Base-by-base conservation (phyloP, 2,329 filamentous ascomycete species). In the Chaetomiaceae sp. region DNA sequence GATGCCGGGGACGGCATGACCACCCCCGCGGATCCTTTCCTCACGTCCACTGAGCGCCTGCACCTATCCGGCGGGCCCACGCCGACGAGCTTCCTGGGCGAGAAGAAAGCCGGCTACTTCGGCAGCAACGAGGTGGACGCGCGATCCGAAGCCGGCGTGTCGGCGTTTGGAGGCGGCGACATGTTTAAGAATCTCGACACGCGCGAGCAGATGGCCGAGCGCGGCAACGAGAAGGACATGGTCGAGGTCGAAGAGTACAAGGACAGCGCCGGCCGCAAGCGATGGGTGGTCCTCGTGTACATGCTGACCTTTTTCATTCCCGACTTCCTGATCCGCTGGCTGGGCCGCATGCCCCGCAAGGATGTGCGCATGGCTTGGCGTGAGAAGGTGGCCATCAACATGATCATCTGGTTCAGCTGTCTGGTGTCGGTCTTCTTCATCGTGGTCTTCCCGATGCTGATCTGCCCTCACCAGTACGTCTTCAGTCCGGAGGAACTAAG, bases 151-250 rank as follows among this genome's bases (percentile, higher is more conserved):
- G 91, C 92, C 7, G 92, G 91, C 4, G 86, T 79, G 2, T 96
- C 92, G n/a, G 90, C 89, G 5, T 86, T 96, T 65, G 87, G 91
- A 42, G 87, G 81, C 47, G 91, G 93, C 7, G 93, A 99, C 66
- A 96, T 99, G 92, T 99, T 99, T 77, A 89, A 90, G 64, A 96
- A 96, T 62, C 77, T 97, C 7, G 92, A 97, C 60, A 96, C 92
- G 6, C 82, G 89, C 56, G 87, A 95, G 66, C 88, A 96, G 65
- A 89, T 99, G 81, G 89, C 92, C 0, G 92, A 97, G 70, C 92
- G 95, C 59, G 89, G 89, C 55, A 95, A 96, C 58, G 89, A 95
- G 59, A 89, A 92, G 69, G 83, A 88, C 14, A 81, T 96, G 70
- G 83, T 88, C 53, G 92, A 96, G 68, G 88, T 99, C 2, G 93